A percentile compares a stretch with the other conserved stretches of the same genome.
These are phyloP conservation scores for Xylariaceae sp. DNA, from an alignment of 2,329 filamentous ascomycete genomes.

Conservation along the genomic window DNA sequence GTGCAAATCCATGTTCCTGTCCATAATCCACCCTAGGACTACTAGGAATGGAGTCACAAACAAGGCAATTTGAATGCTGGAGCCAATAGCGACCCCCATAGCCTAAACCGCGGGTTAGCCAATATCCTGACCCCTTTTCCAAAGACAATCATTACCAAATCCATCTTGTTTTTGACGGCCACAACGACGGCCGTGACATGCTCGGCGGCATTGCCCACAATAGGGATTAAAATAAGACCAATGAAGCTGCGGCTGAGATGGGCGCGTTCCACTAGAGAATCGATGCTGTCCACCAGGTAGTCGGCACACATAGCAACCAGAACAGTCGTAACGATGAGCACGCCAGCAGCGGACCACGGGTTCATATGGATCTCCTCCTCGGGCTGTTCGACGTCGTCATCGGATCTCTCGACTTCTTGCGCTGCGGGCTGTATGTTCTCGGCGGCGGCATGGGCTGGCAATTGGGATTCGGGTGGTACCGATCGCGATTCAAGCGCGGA, in stretches of 20 bases:
- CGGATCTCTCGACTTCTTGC: constrained; percentile 5
- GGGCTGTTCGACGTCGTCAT: constrained; percentile 44
- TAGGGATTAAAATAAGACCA: constrained; percentile 76
- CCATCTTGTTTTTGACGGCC: constrained; percentile 76
- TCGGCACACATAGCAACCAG: constrained; percentile 75
- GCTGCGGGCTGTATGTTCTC: constrained; percentile 19
- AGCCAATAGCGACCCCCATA: constrained; percentile 80
- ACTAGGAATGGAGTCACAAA: constrained; percentile 81
- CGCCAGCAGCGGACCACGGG: constrained; percentile 64
- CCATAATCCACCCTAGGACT: constrained; percentile 76
- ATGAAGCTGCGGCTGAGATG: constrained; percentile 81
- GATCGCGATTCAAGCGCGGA: constrained; percentile 30
- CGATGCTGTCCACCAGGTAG: constrained; percentile 76
- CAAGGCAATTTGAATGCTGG: constrained; percentile 80
- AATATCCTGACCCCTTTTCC: background rate
- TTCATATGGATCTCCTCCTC: constrained; percentile 56
- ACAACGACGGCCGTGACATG: constrained; percentile 82
- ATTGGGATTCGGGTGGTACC: constrained; percentile 17
- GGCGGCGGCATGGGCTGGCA: constrained; percentile 17
- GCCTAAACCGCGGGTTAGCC: constrained; percentile 46
- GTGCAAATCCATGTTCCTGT: constrained; percentile 73
- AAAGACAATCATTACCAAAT: constrained; percentile 44
- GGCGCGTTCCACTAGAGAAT: constrained; percentile 68
- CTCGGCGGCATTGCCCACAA: constrained; percentile 79
- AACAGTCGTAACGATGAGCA: constrained; percentile 70